These are phyloP conservation scores for Hypoxylon sp. DNA, from an alignment of 2,329 filamentous ascomycete genomes.

Conservation along the genomic window DNA sequence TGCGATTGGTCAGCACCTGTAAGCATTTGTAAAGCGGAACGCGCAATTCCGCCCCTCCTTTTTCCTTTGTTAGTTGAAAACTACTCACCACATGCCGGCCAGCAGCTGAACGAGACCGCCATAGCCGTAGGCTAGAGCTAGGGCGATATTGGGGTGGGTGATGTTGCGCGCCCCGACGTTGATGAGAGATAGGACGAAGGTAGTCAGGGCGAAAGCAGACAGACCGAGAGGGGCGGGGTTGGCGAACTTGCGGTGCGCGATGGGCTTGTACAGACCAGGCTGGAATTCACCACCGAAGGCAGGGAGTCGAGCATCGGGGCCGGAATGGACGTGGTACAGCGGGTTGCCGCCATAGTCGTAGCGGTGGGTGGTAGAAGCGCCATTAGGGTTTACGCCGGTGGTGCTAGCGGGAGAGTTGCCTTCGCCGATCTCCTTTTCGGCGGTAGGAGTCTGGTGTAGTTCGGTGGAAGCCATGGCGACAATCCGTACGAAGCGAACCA, in stretches of 20 bases:
- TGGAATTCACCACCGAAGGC: slow-evolving; percentile 81
- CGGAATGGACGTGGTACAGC: slow-evolving; percentile 54
- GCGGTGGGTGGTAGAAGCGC: slow-evolving; percentile 44
- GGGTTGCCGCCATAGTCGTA: slow-evolving; percentile 59
- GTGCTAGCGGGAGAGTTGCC: neutral
- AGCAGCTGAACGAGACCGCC: slow-evolving; percentile 83
- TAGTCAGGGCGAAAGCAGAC: slow-evolving; percentile 83
- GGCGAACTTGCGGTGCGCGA: slow-evolving; percentile 78
- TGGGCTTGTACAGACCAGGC: slow-evolving; percentile 74
- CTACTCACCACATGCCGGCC: slow-evolving; percentile 85
- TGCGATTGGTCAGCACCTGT: slow-evolving; percentile 16
- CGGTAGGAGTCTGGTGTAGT: slow-evolving; percentile 25
- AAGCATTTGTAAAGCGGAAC: neutral
- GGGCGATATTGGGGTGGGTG: slow-evolving; percentile 72
- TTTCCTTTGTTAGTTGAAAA: neutral
- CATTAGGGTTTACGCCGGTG: slow-evolving; percentile 42
- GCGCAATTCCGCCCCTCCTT: neutral
- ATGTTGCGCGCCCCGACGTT: slow-evolving; percentile 77
- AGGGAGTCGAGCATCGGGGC: slow-evolving; percentile 58
- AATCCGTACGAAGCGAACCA: neutral
- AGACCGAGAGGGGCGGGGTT: slow-evolving; percentile 85
- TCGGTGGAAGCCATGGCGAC: slow-evolving; percentile 45
- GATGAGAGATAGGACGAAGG: slow-evolving; percentile 81
- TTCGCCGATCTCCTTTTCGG: slow-evolving; percentile 45
- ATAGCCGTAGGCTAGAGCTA: slow-evolving; percentile 79